phyloP scores from a whole-genome alignment of 805 yeast species.

The Teunomyces gatunensis region DNA sequence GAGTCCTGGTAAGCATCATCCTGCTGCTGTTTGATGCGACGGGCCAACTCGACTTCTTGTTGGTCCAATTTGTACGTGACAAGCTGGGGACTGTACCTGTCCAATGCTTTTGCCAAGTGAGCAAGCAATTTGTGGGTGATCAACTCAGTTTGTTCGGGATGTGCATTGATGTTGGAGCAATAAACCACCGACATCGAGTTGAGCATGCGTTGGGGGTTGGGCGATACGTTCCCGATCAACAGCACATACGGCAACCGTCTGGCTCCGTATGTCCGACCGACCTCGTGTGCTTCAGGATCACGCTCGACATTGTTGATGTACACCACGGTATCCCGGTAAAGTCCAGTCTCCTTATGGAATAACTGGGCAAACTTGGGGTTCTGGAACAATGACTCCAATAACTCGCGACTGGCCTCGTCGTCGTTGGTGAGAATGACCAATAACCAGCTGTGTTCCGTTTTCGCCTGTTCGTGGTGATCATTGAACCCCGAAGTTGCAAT shows the following conservation, averaged over 20 bases:
- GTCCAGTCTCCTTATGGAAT: constrained; percentile 19
- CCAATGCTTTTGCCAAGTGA: constrained; percentile 24
- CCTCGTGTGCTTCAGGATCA: constrained; percentile 37
- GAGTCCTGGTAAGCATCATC: constrained; percentile 43
- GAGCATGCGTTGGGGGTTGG: constrained; percentile 31
- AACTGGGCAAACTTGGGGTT: constrained; percentile 17
- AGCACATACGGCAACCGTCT: constrained; percentile 36
- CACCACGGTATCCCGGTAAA: constrained; percentile 26
- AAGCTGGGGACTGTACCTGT: constrained; percentile 37
- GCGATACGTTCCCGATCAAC: constrained; percentile 35
- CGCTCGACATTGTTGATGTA: constrained; percentile 30
- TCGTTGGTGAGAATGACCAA: constrained; percentile 32
- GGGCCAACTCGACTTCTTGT: constrained; percentile 38
- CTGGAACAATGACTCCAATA: constrained; percentile 14
- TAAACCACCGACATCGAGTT: constrained; percentile 38
- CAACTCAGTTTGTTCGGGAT: constrained; percentile 15
- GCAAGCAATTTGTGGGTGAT: constrained; percentile 24
- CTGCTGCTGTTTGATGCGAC: constrained; percentile 40
- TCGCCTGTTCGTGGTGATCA: constrained; percentile 25
- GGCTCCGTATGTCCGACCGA: constrained; percentile 30
- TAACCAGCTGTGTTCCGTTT: constrained; percentile 30
- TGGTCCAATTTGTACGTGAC: constrained; percentile 36
- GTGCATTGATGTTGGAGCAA: constrained; percentile 26
- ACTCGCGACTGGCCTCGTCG: constrained; percentile 15
- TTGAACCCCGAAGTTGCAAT: constrained; percentile 23